These are phyloP conservation scores for Pichia sporocuriosa DNA, from an alignment of 805 yeast species.

Conservation along the genomic window DNA sequence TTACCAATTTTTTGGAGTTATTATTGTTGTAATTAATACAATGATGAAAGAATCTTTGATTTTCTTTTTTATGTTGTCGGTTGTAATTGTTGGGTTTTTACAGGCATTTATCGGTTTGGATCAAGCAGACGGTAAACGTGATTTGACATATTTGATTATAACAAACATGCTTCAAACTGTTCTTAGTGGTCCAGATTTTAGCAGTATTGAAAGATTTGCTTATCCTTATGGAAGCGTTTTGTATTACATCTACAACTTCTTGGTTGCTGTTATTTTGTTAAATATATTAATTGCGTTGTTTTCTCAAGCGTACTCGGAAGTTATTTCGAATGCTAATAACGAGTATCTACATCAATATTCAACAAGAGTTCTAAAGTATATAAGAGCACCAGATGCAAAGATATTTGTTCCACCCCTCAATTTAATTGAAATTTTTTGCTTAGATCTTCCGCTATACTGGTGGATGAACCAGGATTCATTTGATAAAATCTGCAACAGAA, in stretches of 20 bases:
- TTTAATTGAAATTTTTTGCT: slow-evolving; percentile 52
- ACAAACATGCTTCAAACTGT: slow-evolving; percentile 64
- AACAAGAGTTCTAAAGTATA: slow-evolving; percentile 73
- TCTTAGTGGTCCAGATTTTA: slow-evolving; percentile 68
- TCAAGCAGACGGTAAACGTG: slow-evolving; percentile 78
- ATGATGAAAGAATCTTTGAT: slow-evolving; percentile 85
- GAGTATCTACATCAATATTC: slow-evolving; percentile 83
- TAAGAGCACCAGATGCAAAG: slow-evolving; percentile 83
- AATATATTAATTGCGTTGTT: slow-evolving; percentile 81
- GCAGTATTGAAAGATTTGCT: slow-evolving; percentile 62
- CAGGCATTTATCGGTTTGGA: slow-evolving; percentile 87
- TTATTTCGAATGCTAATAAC: slow-evolving; percentile 75
- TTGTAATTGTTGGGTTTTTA: slow-evolving; percentile 71
- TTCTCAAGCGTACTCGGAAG: slow-evolving; percentile 75
- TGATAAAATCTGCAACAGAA: slow-evolving; percentile 38
- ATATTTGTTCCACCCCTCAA: slow-evolving; percentile 84
- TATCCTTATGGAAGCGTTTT: slow-evolving; percentile 81
- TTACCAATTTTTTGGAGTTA: slow-evolving; percentile 75
- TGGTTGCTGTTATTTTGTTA: slow-evolving; percentile 67
- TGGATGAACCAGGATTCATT: slow-evolving; percentile 29
- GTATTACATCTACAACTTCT: slow-evolving; percentile 71
- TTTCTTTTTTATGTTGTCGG: slow-evolving; percentile 65
- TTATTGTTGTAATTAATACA: slow-evolving; percentile 76
- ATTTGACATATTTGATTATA: slow-evolving; percentile 60
- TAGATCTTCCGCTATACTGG: slow-evolving; percentile 39